Percentiles rank a stretch among this genome's conserved stretches.
These are phyloP conservation scores for Cucurbita argyrosperma DNA, from an alignment of 306 rosid genomes.

Conservation along the genomic window DNA sequence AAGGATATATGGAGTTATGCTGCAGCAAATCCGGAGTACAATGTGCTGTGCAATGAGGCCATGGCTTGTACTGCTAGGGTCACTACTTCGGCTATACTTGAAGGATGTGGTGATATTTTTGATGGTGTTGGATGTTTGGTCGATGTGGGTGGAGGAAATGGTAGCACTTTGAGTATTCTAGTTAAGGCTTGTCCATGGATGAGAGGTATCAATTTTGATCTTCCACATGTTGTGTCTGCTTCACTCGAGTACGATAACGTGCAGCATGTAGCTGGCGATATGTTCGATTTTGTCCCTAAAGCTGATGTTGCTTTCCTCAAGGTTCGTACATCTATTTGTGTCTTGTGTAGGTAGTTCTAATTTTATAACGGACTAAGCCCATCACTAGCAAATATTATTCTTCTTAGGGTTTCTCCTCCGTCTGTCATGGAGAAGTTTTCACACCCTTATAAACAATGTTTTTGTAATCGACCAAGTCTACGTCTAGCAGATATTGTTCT, in stretches of 20 bases:
- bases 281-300: constrained; percentile 48
- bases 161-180: constrained; percentile 22
- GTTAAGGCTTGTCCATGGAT: constrained; percentile 31
- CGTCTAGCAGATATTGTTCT: too few relatives aligned
- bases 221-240: constrained; percentile 39
- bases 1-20: constrained; percentile 39
- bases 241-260: constrained; percentile 13
- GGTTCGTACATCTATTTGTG: constrained; percentile 15
- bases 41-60: constrained; percentile 39
- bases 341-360: too few relatives aligned
- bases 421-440: too few relatives aligned
- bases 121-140: constrained; percentile 36
- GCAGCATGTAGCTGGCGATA: constrained; percentile 42
- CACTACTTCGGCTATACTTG: constrained; percentile 4
- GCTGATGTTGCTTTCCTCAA: constrained; percentile 49
- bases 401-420: too few relatives aligned
- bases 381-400: too few relatives aligned
- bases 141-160: constrained; percentile 75
- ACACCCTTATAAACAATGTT: too few relatives aligned
- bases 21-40: constrained; percentile 12
- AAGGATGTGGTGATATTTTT: constrained; percentile 25
- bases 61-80: constrained; percentile 41
- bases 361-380: too few relatives aligned
- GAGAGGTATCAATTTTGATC: constrained; percentile 49
- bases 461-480: too few relatives aligned